Evolutionary conservation across 2,329 filamentous ascomycete genomes (phyloP), one percentile per base, ranked within the genome.

Genomic region (Fusarium euwallaceae): DNA sequence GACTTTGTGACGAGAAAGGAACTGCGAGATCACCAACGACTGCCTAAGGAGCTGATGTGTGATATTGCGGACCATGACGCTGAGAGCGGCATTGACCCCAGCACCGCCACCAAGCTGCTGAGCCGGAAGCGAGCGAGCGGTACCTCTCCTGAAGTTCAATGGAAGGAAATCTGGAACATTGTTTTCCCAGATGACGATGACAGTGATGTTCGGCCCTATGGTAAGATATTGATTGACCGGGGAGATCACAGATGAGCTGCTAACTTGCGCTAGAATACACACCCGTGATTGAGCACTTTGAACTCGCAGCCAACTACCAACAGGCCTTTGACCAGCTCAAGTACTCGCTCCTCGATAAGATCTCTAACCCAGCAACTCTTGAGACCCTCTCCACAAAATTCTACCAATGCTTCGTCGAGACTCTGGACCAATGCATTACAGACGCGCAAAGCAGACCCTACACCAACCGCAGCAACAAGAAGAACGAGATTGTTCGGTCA

Each of bases 141-240:
- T 0, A 80, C 81, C 2, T 83, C 83, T 3, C 72, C 82, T 0
- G 81, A 83, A 7, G 80, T 83, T 0, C 83, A 85, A 51, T 85
- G 83, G 83, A 79, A 76, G 17, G 83, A 85, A 63, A 82, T 85
- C 2, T 85, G 83, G 83, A 83, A 80, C n/a, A 83, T 85, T 10
- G 73, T 85, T 0, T 85, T 85, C 62, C 83, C 83, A 0, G 83
- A 85, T 43, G 83, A 85, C 17, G 82, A 83, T 14, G 83, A 83
- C 6, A 65, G 76, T 32, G 67, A 78, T 4, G 76, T 84, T 1
- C 78, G 79, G 17, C 58, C 77, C 2, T 82, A 80, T 37, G 78
- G 83, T 83, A 60, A 69, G 78, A 53, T 4, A 11, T 14, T 4
- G 24, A 34, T 12, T 11, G 32, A 34, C 11, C 6, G 32, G 6